Conservation (phyloP, 2,329 filamentous ascomycete genomes). For the Torrubiella hemipterigena region DNA sequence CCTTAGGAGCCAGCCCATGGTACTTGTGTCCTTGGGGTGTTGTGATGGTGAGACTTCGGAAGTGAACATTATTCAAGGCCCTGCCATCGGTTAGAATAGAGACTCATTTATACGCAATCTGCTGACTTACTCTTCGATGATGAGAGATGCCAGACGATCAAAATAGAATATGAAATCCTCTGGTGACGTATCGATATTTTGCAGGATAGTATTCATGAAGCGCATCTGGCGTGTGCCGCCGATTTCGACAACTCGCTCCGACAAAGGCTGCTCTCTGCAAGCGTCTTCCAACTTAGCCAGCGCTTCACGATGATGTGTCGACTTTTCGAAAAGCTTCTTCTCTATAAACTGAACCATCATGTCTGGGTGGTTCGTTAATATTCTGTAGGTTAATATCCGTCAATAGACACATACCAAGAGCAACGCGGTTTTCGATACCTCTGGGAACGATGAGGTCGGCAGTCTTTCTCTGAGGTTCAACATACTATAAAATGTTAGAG, state of each 20-base stretch:
- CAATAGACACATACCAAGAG: conserved; percentile 49
- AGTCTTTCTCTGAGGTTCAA: conserved; percentile 81
- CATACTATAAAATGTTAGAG: conserved; percentile 41
- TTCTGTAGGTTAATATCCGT: background rate
- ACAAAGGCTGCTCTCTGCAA: conserved; percentile 59
- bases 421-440: conserved; percentile 88
- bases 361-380: conserved; percentile 28
- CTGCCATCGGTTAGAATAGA: conserved; percentile 27
- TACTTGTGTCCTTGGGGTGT: conserved; percentile 65
- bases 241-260: conserved; percentile 61
- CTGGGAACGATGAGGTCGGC: conserved; percentile 93
- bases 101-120: background rate
- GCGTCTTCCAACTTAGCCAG: conserved; percentile 65
- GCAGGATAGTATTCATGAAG: conserved; percentile 84
- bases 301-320: conserved; percentile 66
- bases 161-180: conserved; percentile 99
- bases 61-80: conserved; percentile 66
- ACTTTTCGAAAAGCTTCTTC: conserved; percentile 77
- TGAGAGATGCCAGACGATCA: conserved; percentile 71
- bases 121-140: conserved; percentile 61
- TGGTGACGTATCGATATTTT: conserved; percentile 62
- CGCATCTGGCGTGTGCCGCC: conserved; percentile 67
- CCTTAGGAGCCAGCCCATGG: conserved; percentile 55
- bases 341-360: conserved; percentile 95
- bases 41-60: conserved; percentile 47